Evolutionary conservation across 208 protist species (phyloP), one percentile per base, ranked within the genome.

Genomic region (Acanthamoeba sp.): DNA sequence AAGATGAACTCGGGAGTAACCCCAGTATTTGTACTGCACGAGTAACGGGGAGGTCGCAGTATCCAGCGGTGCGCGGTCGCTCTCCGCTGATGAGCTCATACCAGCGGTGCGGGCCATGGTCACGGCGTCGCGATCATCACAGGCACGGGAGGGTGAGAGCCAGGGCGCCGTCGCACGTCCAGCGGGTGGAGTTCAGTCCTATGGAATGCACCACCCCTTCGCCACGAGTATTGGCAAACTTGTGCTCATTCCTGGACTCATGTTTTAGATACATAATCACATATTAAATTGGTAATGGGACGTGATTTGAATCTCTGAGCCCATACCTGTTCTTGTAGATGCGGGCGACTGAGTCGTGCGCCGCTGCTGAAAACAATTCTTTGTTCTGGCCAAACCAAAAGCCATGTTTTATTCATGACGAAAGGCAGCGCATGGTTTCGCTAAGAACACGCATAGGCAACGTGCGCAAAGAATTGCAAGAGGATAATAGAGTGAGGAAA

Each of bases 141-240:
- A 82, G 29, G 40, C 40, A 59, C 64, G 64, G 27, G n/a, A 73
- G 20, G 10, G 29, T 38, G 64, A 16, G 12, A 29, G 10, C 64
- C 64, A 38, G 34, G 64, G 38, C 27, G 22, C 73, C 73, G 73
- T 52, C 38, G 20, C 73, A 82, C 10, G 73, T 82, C 73, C 73
- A 82, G 1, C 73, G 27, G 0, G 73, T 82, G 1, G 73, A 82
- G 73, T 82, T 82, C 12, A 52, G 10, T 9, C 36, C 12, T 2
- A 18, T 0, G 40, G 73, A 22, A 16, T 38, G 6, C 1, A 24
- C 32, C 18, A 6, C 27, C 64, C 38, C 20, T 7, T 4, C n/a
- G 7, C n/a, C n/a, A n/a, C 12, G 45, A 1, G 18, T 14, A 50
- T 1, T 14, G 18, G 18, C 45, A 50, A 7, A 50, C 18, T 6